A percentile compares a stretch with the other conserved stretches of the same genome.
phyloP scores from a whole-genome alignment of 495 filamentous ascomycete genomes.

The Filosporella fistucella region DNA sequence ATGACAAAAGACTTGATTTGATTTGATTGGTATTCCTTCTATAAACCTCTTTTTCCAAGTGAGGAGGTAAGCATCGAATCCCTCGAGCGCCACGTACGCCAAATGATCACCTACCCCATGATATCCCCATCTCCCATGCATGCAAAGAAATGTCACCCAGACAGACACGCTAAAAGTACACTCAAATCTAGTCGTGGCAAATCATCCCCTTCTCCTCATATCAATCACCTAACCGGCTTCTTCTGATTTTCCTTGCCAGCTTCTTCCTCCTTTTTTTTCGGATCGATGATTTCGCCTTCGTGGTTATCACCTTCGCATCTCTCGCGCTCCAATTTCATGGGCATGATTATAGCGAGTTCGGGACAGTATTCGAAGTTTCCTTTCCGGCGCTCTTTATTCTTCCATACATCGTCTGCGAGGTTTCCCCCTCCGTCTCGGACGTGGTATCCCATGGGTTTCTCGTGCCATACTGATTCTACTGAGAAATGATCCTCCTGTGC shows the following conservation, averaged over 20 bases:
- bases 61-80: too few relatives aligned
- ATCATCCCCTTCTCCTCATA: neutral
- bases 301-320: constrained; percentile 30
- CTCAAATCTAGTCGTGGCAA: neutral
- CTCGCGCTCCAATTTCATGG: constrained; percentile 43
- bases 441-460: constrained; percentile 45
- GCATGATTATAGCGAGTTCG: constrained; percentile 43
- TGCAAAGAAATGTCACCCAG: neutral
- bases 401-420: constrained; percentile 37
- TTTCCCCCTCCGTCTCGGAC: constrained; percentile 31
- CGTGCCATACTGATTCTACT: constrained; percentile 40
- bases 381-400: constrained; percentile 29
- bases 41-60: too few relatives aligned
- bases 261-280: neutral
- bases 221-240: neutral
- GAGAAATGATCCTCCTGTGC: constrained; percentile 32
- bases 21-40: too few relatives aligned
- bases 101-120: too few relatives aligned
- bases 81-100: too few relatives aligned
- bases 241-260: neutral
- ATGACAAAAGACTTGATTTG: too few relatives aligned
- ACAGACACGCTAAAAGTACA: constrained; percentile 11
- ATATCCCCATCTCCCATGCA: neutral
- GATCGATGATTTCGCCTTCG: constrained; percentile 12
- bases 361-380: constrained; percentile 44